Evolutionary conservation across 2,329 filamentous ascomycete genomes (phyloP).

Genomic region (Tympanopsis confertula): DNA sequence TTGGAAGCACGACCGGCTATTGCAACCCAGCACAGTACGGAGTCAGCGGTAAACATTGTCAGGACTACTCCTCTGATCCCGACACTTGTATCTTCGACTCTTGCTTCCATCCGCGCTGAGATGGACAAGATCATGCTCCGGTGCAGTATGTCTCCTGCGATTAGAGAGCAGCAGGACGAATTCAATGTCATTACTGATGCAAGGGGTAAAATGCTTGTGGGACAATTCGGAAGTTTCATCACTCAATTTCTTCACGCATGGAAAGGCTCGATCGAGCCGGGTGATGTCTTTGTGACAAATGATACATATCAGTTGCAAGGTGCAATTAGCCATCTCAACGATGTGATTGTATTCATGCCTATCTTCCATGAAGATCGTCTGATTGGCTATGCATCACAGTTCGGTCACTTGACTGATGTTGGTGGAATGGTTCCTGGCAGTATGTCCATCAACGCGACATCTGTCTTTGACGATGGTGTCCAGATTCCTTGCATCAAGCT

Average conservation of each 20-base stretch:
- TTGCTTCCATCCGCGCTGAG: slow-evolving; percentile 31
- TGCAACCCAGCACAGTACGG: slow-evolving; percentile 17
- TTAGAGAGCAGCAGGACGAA: slow-evolving; percentile 37
- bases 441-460: slow-evolving; percentile 33
- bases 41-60: slow-evolving; percentile 21
- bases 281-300: slow-evolving; percentile 37
- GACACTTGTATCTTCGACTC: slow-evolving; percentile 28
- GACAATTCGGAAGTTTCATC: slow-evolving; percentile 37
- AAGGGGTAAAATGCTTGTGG: slow-evolving; percentile 34
- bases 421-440: slow-evolving; percentile 34
- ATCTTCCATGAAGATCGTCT: slow-evolving; percentile 29
- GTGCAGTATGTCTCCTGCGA: slow-evolving; percentile 35
- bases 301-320: slow-evolving; percentile 34
- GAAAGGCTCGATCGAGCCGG: slow-evolving; percentile 33
- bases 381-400: slow-evolving; percentile 35
- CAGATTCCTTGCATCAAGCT: slow-evolving; percentile 36
- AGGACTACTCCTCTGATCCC: slow-evolving; percentile 26
- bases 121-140: slow-evolving; percentile 39
- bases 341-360: slow-evolving; percentile 34
- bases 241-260: slow-evolving; percentile 30
- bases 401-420: slow-evolving; percentile 33
- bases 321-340: slow-evolving; percentile 35
- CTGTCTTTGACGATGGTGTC: slow-evolving; percentile 34
- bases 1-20: slow-evolving; percentile 13
- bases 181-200: slow-evolving; percentile 39